Conservation (phyloP, 139 green algal genomes). For the Penium margaritaceum region DNA sequence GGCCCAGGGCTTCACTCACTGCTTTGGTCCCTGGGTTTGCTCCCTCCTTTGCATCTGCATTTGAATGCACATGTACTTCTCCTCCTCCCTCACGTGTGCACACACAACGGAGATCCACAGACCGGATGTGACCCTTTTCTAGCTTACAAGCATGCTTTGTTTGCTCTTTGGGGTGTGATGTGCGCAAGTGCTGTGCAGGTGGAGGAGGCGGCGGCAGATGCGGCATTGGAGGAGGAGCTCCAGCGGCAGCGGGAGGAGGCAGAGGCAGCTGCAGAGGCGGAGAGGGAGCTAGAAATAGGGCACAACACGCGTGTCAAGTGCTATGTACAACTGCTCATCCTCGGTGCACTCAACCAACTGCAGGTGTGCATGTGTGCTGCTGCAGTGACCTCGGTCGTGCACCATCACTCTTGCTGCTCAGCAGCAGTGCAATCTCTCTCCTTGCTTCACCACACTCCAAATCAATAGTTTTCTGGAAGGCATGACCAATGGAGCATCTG, state of each 20-base stretch:
- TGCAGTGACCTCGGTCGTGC: neutral
- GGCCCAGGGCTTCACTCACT: too few species aligned
- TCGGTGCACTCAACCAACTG: conserved; percentile 14
- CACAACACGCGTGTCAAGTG: conserved; percentile 27
- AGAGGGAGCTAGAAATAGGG: neutral
- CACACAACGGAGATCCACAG: too few species aligned
- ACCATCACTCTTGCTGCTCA: neutral
- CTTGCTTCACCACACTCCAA: neutral
- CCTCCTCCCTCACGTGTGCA: too few species aligned
- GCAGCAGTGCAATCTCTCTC: neutral
- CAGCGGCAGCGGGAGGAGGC: neutral
- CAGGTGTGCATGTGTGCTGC: neutral
- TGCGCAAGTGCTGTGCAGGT: too few species aligned
- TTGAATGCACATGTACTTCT: too few species aligned
- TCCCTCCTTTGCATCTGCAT: too few species aligned
- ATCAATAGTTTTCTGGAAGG: neutral
- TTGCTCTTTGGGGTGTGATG: too few species aligned
- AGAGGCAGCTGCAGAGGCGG: neutral
- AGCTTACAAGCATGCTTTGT: too few species aligned
- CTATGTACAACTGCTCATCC: conserved; percentile 38
- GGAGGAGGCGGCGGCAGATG: neutral
- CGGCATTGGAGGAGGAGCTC: neutral
- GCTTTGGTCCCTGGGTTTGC: too few species aligned
- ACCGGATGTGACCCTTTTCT: too few species aligned
- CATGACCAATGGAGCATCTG: neutral